Evolutionary conservation across 1,284 basidiomycete species (phyloP), one percentile per base, ranked within the genome.

Genomic region (Xerocomus nothofagi): DNA sequence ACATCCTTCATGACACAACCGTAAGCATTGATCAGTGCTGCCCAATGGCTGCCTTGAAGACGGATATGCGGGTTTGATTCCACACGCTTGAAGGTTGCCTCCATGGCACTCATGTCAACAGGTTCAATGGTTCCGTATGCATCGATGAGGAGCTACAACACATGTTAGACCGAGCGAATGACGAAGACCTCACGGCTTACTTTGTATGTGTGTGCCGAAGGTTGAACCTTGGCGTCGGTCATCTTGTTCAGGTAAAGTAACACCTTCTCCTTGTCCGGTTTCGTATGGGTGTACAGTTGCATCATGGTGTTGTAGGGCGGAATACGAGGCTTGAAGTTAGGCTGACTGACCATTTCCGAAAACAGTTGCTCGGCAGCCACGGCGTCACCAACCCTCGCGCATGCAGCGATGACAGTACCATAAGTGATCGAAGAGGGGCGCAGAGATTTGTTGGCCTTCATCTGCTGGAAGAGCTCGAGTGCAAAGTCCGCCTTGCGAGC

Each of bases 221-320:
- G 93, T 6, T 69, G 60, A 32, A 99, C 85, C 1, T 78, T 71
- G 6, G 80, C 83, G 14, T 71, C 67, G 30, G 75, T 67, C 71
- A 99, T 80, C 61, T 83, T 77, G 47, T 87, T 66, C 69, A 90
- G 91, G 71, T 90, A 99, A 58, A 81, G 73, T 32, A 97, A 69
- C 14, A 88, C 88, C 37, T 82, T 79, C 27, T 81, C 80, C 44
- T 94, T 84, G 59, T 93, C 86, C 2, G 93, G 94, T 62, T 90
- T 89, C 21, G 89, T 96, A 54, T 89, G 85, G 41, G 91, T 88
- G 73, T 93, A 97, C 65, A 96, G 81, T 71, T 99, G 97, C 81
- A 99, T 98, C 95, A 99, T 98, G 32, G 91, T 98, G 73, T 98
- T 99, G 76, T 84, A 93, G 6, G 96, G 96, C 20, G 97, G 96